Base-by-base conservation (phyloP, 371 early-diverging fungal species). In the Mucor lusitanicus region DNA sequence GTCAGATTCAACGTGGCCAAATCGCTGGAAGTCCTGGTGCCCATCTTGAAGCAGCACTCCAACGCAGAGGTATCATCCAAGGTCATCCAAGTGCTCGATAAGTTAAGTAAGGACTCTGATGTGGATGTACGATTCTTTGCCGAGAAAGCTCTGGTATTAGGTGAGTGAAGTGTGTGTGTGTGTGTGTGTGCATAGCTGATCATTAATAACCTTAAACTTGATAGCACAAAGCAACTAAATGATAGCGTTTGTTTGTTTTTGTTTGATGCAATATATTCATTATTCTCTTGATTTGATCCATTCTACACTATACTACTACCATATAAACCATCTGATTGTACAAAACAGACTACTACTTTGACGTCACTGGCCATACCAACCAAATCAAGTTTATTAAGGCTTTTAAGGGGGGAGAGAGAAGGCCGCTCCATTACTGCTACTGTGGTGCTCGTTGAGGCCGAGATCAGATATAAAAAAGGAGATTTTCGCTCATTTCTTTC, bases 1-100 rank as follows among this genome's bases (percentile, higher is more conserved):
- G 97, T 99, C 71, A 92, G 99, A 57, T 99, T 99, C 88, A 99
- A 99, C 75, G 97, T 97, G 4, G 97, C 97, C 61, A 99, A 99
- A 76, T 89, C 94, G 56, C 81, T 97, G 72, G 95, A 95, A 76
- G 87, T 88, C 6, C 72, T 99, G 73, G 85, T 91, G 30, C 94
- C 92, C n/a, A 85, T 94, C 17, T 83, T 97, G 55, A 85, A 85
- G 55, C 80, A 83, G 60, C 82, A 84, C 64, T 88, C 90, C 37
- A 85, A 91, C 1, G 83, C 72, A 8, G 69, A 75, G 8, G 77
- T 90, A 44, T 84, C 87, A n/a, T 82, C 83, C 25, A 82, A 90
- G 53, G 85, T 98, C 65, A 86, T 89, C 61, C 93, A 97, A 11
- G 87, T 90, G 9, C 86, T 99, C 33, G 76, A 82, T 46, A 94